Conservation (phyloP, 345 rosid species). For the Lepidium africanum region DNA sequence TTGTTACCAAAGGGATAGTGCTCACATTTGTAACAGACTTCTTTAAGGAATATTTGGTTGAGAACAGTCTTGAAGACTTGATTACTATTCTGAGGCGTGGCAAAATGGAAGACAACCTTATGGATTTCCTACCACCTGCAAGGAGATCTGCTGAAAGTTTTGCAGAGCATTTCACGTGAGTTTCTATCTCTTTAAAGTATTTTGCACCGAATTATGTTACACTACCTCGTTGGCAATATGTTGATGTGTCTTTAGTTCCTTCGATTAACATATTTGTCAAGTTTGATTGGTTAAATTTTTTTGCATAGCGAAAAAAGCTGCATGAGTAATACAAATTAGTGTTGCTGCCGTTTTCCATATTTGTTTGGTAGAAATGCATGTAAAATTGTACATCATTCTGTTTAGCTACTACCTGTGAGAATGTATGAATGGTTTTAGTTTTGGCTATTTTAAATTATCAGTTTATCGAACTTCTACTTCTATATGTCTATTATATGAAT, state of each 20-base stretch:
- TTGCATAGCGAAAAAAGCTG: background rate
- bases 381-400: background rate
- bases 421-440: background rate
- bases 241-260: background rate
- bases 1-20: conserved; percentile 97
- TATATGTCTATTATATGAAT: background rate
- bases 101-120: conserved; percentile 85
- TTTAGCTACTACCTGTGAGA: background rate
- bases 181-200: conserved; percentile 14
- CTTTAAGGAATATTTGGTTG: conserved; percentile 94
- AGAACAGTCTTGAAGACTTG: conserved; percentile 91
- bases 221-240: background rate
- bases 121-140: conserved; percentile 73
- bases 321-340: background rate
- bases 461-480: background rate
- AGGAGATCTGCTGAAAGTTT: conserved; percentile 83
- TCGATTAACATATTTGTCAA: background rate
- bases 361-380: background rate
- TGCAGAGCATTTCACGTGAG: conserved; percentile 96
- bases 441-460: background rate
- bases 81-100: conserved; percentile 89
- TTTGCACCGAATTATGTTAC: background rate
- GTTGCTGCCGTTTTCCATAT: background rate
- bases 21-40: conserved; percentile 90
- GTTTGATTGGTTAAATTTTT: background rate